A percentile compares a stretch with the other conserved stretches of the same genome.
Conservation (phyloP, 441 rosid genomes). For the Pelargonium myrrhifolium region DNA sequence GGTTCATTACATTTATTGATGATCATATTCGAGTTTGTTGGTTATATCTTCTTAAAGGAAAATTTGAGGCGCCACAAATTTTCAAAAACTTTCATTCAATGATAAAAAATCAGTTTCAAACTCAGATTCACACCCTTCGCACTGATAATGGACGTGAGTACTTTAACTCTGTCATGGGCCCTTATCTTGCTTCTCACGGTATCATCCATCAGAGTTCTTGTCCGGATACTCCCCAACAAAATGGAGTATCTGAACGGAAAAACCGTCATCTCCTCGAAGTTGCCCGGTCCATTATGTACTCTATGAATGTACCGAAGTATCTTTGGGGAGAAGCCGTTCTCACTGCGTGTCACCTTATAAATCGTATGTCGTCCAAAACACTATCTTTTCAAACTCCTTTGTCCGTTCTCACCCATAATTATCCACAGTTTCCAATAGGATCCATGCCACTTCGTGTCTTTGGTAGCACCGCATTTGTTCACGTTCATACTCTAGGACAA, state of each 20-base stretch:
- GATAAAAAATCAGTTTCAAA: too few relatives aligned
- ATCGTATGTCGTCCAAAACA: background rate
- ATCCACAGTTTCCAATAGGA: background rate
- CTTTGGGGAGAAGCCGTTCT: background rate
- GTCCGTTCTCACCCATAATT: background rate
- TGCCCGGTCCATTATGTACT: background rate
- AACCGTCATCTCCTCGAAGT: slow-evolving; percentile 2
- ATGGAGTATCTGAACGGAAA: background rate
- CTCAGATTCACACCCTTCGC: background rate
- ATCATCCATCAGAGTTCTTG: slow-evolving; percentile 1
- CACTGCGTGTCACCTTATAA: background rate
- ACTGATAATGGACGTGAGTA: background rate
- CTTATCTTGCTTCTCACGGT: background rate
- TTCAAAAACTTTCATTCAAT: too few relatives aligned
- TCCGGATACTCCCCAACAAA: background rate
- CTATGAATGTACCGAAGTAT: background rate
- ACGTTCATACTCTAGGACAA: background rate
- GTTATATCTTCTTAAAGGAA: background rate
- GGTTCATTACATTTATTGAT: slow-evolving; percentile 6
- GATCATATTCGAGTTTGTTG: background rate
- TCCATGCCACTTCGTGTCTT: background rate
- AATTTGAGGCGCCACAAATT: too few relatives aligned
- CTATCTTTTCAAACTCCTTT: background rate
- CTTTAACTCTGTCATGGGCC: background rate
- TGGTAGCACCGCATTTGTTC: background rate